Base-by-base conservation (phyloP, 176 grass and related monocot genomes). In the Aegilops longissima region DNA sequence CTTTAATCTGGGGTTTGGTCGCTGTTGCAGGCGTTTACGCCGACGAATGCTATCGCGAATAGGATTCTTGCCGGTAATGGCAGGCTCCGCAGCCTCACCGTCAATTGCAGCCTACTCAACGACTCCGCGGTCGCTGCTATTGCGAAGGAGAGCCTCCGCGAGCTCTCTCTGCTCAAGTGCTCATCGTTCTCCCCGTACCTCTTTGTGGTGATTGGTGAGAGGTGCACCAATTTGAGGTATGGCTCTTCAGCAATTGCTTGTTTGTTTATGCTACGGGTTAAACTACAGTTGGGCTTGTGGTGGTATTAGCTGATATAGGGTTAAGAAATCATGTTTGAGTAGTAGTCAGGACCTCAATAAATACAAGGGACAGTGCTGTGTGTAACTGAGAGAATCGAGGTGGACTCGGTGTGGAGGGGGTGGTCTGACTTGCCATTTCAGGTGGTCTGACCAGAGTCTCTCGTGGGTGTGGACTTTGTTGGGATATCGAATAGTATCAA, bases 131-230 rank as follows among this genome's bases (percentile, higher is more conserved):
- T 93, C 13, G 70, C 85, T 3, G 52, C 73, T 81, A 94, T 98
- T 62, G 90, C 92, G 3, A 98, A 92, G 87, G 82, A 69, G 20
- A 72, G 83, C 87, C 81, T 98, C 29, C 82, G 72, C 25, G 92
- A 98, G 81, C 93, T 98, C 77, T 85, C 88, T 65, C 82, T 98
- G 70, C 84, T 93, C 9, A 96, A 90, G 61, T 98, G 96, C 78
- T 84, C 84, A 3, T 85, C 76, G 27, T 98, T 96, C 84, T 85
- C 93, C 10, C 72, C 73, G 21, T 84, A 84, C 30, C 85, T 98
- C 69, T 96, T 94, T 80, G 44, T 47, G 58, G 88, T 21, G 24
- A 82, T 98, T 64, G 92, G 90, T 39, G 84, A 74, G 33, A 92
- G 61, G 21, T 98, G 93, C 73, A 73, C 49, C 71, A 90, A 90